Evolutionary conservation across 768 basidiomycete genomes (phyloP), one percentile per base, ranked within the genome.

Genomic region (Russula sp.): DNA sequence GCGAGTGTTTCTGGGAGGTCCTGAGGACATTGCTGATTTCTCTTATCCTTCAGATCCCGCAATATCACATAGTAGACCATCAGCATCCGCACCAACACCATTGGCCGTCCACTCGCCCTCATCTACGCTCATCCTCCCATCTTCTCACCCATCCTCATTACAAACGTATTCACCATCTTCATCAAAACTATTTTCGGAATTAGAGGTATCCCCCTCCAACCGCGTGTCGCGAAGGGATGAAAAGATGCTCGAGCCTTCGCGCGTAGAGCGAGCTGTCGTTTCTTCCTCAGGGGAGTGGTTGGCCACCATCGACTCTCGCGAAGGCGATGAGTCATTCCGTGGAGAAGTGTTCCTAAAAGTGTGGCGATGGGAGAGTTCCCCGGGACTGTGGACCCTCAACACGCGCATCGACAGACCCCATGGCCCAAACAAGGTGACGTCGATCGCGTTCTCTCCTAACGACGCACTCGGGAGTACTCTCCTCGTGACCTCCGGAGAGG

Each of bases 151-250:
- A 0, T 94, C 95, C 2, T 91, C 94, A n/a, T 78, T 99, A 45
- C 96, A 98, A 77, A 84, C 89, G 31, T 95, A 90, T 76, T 88
- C 91, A 18, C 89, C 89, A 1, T 73, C 80, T 8, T 80, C 83
- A 2, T 87, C 87, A 34, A 81, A 83, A 47, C 79, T 94, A 0
- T 70, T 92, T 3, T 86, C 86, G 51, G 96, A 99, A 73, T 79
- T 98, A 20, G 97, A 98, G 74, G 84, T 99, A 8, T 86, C 91
- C 1, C 93, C 96, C 22, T 94, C 94, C 32, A 98, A 98, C 76
- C 84, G 92, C 63, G 83, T 98, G 20, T 89, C 94, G 14, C 79
- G 88, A 67, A 79, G 84, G 68, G 91, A 92, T 49, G 89, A 94
- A 62, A 88, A 85, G 70, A 77, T 80, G 7, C 72, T 94, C 47